Evolutionary conservation across 768 basidiomycete genomes (phyloP).

Genomic region (Naematelia encephala): DNA sequence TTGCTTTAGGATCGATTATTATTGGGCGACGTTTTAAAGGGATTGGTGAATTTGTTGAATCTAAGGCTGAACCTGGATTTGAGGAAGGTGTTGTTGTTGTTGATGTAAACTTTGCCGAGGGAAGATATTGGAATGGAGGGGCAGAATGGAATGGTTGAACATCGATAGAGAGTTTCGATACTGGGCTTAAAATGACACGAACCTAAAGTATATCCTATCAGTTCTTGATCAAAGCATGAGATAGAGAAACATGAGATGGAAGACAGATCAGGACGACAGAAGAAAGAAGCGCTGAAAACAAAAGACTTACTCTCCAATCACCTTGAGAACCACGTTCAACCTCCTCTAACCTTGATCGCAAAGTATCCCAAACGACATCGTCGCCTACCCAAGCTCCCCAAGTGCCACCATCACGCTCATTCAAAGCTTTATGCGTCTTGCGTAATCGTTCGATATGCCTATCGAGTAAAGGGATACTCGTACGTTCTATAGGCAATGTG

Average conservation of each 20-base stretch:
- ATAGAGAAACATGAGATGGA: slow-evolving; percentile 11
- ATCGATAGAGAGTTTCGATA: background rate
- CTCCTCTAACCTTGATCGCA: slow-evolving; percentile 13
- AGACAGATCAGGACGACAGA: background rate
- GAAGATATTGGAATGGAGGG: background rate
- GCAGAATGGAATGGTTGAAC: background rate
- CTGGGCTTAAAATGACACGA: background rate
- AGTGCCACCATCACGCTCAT: slow-evolving; percentile 13
- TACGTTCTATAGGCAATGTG: slow-evolving; percentile 7
- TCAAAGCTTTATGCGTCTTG: slow-evolving; percentile 29
- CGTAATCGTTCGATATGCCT: slow-evolving; percentile 30
- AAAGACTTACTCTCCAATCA: slow-evolving; percentile 38
- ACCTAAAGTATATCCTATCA: background rate
- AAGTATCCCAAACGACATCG: slow-evolving; percentile 21
- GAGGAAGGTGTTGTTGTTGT: too few species aligned
- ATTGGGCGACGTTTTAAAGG: background rate
- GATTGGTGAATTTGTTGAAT: too few species aligned
- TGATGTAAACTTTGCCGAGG: background rate
- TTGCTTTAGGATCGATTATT: slow-evolving; percentile 14
- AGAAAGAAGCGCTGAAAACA: too few species aligned
- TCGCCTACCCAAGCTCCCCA: slow-evolving; percentile 39
- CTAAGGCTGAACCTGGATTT: too few species aligned
- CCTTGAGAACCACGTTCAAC: slow-evolving; percentile 15
- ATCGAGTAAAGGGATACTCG: slow-evolving; percentile 29
- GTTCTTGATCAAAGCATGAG: slow-evolving; percentile 1